These are phyloP conservation scores for Apiospora phragmitis DNA, from an alignment of 2,329 filamentous ascomycete genomes.

Conservation along the genomic window DNA sequence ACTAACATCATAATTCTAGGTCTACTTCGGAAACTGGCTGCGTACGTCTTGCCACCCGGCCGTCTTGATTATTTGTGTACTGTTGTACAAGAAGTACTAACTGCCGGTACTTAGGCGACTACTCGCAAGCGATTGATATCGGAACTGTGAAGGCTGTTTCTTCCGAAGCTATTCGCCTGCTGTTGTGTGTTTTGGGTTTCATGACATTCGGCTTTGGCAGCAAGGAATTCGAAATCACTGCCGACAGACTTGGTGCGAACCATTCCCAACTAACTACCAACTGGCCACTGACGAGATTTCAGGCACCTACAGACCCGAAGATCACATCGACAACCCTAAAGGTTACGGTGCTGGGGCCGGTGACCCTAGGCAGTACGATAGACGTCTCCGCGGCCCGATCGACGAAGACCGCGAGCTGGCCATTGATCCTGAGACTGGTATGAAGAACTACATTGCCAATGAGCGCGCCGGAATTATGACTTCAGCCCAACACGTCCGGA, in stretches of 20 bases:
- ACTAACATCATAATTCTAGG: not conserved
- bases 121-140: conserved; percentile 75
- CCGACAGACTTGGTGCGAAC: conserved; percentile 61
- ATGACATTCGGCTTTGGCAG: conserved; percentile 84
- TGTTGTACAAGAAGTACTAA: not conserved
- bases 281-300: not conserved
- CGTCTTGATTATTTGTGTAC: not conserved
- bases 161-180: conserved; percentile 84
- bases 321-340: conserved; percentile 79
- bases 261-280: not conserved
- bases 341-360: conserved; percentile 81
- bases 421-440: conserved; percentile 72
- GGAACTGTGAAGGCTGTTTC: conserved; percentile 74
- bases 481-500: conserved; percentile 74
- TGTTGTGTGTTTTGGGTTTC: conserved; percentile 88
- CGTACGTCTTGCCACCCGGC: conserved; percentile 32
- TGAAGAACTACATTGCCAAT: conserved; percentile 96
- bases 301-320: conserved; percentile 76
- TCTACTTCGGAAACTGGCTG: conserved; percentile 97
- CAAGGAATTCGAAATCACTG: conserved; percentile 82
- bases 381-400: conserved; percentile 76
- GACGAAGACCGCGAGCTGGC: conserved; percentile 77
- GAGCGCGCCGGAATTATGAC: conserved; percentile 78
- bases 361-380: conserved; percentile 82
- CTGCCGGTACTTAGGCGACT: conserved; percentile 52